Conservation (phyloP, 371 early-diverging fungal genomes). For the Massospora cicadina region DNA sequence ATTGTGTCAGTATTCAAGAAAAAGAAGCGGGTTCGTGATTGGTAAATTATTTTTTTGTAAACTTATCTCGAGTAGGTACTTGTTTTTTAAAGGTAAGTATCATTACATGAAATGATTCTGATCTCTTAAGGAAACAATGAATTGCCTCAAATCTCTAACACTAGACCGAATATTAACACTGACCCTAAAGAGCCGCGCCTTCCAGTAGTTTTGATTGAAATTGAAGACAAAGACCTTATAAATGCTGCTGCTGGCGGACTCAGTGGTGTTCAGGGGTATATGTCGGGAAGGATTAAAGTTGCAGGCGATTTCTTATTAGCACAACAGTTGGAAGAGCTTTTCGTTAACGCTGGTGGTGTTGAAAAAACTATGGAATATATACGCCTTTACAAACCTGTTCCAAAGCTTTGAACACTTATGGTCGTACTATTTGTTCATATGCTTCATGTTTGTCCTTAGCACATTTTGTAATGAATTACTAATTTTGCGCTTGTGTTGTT, state of each 20-base stretch:
- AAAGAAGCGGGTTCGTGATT: neutral
- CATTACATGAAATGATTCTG: neutral
- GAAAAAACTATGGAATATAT: constrained; percentile 4
- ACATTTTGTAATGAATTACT: too few relatives aligned
- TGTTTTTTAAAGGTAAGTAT: neutral
- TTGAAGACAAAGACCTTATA: neutral
- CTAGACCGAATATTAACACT: neutral
- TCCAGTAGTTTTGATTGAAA: neutral
- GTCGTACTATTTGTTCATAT: too few relatives aligned
- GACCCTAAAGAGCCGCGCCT: neutral
- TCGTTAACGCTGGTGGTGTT: neutral
- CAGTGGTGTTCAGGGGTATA: neutral
- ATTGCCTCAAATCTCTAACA: neutral
- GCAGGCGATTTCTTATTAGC: neutral
- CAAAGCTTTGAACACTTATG: too few relatives aligned
- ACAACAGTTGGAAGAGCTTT: neutral
- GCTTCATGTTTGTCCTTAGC: too few relatives aligned
- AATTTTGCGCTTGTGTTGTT: too few relatives aligned
- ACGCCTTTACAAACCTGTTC: too few relatives aligned
- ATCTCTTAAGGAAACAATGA: neutral
- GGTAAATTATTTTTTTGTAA: neutral
- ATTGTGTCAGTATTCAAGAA: neutral
- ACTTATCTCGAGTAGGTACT: neutral
- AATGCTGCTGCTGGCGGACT: neutral
- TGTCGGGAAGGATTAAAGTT: neutral